Percentiles rank a stretch among this genome's conserved stretches.
Evolutionary conservation across 306 rosid species (phyloP).

Genomic region (Acmispon strigosus): DNA sequence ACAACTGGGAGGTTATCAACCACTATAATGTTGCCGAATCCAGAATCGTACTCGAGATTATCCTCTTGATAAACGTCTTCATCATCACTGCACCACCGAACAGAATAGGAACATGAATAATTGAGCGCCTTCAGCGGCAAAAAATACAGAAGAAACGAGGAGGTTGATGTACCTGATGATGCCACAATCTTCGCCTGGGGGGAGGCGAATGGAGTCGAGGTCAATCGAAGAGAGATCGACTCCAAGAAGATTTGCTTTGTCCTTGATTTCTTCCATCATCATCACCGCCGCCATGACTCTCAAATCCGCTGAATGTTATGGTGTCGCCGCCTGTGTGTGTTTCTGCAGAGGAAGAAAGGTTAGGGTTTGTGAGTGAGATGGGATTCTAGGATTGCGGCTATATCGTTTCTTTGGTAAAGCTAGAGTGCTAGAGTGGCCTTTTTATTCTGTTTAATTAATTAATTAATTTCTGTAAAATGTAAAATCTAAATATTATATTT

Average conservation of each 20-base stretch:
- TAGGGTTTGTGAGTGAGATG: no score
- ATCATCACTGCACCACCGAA: constrained; percentile 42
- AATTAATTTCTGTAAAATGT: no score
- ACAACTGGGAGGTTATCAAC: constrained; percentile 79
- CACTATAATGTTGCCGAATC: constrained; percentile 60
- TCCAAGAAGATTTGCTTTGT: constrained; percentile 47
- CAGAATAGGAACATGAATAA: neutral
- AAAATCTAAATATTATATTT: no score
- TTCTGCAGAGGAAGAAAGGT: no score
- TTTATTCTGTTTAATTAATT: no score
- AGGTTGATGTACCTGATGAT: constrained; percentile 42
- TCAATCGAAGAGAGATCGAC: constrained; percentile 52
- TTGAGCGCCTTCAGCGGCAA: neutral
- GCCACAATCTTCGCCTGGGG: constrained; percentile 51
- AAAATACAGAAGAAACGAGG: neutral
- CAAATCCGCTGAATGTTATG: no score
- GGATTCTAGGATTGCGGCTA: no score
- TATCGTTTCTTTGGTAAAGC: no score
- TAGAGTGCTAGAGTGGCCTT: no score
- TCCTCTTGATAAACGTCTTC: constrained; percentile 53
- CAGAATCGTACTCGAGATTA: constrained; percentile 52
- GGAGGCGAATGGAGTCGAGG: constrained; percentile 52
- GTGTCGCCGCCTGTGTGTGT: no score
- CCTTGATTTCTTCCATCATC: constrained; percentile 52
- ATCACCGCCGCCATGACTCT: constrained; percentile 53